Evolutionary conservation across 192 early-diverging fungal species (phyloP).

Genomic region (Coemansia sp.): DNA sequence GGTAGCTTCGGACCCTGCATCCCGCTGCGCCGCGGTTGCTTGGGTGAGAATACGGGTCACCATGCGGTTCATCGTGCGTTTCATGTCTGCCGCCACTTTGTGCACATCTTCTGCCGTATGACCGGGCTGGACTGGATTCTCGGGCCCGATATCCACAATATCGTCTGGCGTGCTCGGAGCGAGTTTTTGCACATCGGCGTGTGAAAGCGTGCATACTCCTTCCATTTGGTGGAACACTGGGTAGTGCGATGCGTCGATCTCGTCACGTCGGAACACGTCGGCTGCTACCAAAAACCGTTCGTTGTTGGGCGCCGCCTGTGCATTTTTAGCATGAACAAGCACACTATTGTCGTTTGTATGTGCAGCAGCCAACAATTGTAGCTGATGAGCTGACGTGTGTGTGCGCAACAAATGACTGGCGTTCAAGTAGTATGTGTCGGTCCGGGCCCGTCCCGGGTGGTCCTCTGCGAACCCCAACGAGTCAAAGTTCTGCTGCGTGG

Average conservation of each 20-base stretch:
- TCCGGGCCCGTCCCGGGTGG: slow-evolving; percentile 77
- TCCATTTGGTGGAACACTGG: slow-evolving; percentile 99
- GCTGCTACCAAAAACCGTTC: slow-evolving; percentile 87
- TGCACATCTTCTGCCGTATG: slow-evolving; percentile 65
- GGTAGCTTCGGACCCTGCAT: neutral
- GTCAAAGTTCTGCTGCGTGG: slow-evolving; percentile 88
- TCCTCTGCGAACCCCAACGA: slow-evolving; percentile 76
- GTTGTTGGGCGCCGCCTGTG: slow-evolving; percentile 24
- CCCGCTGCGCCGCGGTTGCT: slow-evolving; percentile 30
- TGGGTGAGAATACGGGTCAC: slow-evolving; percentile 66
- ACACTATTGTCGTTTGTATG: slow-evolving; percentile 3
- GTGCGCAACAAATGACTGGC: slow-evolving; percentile 75
- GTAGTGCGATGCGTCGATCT: slow-evolving; percentile 94
- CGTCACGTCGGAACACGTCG: slow-evolving; percentile 95
- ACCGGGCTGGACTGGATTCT: slow-evolving; percentile 73
- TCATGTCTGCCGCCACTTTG: slow-evolving; percentile 67
- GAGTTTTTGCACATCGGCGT: slow-evolving; percentile 21
- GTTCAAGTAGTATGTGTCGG: slow-evolving; percentile 96
- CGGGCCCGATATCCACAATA: slow-evolving; percentile 54
- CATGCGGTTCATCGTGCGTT: slow-evolving; percentile 81
- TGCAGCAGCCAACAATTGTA: slow-evolving; percentile 66
- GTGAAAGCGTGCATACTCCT: slow-evolving; percentile 67
- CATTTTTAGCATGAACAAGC: slow-evolving; percentile 37
- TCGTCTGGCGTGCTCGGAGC: slow-evolving; percentile 9
- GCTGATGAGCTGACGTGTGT: slow-evolving; percentile 95